Evolutionary conservation across 148 eudicot species (phyloP).

Genomic region (Amaranthus palmeri): DNA sequence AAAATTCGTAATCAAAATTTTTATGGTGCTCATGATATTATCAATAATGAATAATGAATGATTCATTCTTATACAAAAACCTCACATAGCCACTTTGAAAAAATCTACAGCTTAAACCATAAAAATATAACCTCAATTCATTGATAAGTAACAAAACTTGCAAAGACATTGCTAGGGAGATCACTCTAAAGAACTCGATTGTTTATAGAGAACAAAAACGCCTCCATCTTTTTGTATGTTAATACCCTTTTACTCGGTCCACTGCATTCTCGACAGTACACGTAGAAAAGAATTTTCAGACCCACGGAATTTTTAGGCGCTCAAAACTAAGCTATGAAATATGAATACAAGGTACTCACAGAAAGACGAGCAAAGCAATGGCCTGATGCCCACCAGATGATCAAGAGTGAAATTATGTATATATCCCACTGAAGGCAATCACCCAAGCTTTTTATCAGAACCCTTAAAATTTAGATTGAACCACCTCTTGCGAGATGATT

Average conservation of each 20-base stretch:
- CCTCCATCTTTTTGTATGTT: neutral
- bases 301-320: neutral
- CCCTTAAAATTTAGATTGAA: constrained; percentile 78
- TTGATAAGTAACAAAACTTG: constrained; percentile 3
- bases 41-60: neutral
- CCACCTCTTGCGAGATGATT: constrained; percentile 77
- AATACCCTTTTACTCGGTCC: neutral
- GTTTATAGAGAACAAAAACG: neutral
- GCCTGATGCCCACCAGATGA: constrained; percentile 2
- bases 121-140: constrained; percentile 9
- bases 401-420: neutral
- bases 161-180: constrained; percentile 1
- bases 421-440: neutral
- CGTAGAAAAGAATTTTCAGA: constrained; percentile 4
- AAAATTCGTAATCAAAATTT: constrained; percentile 1
- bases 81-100: neutral
- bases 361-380: neutral
- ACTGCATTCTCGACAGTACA: neutral
- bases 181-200: neutral
- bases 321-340: neutral
- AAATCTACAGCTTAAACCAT: constrained; percentile 18
- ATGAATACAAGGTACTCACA: constrained; percentile 4
- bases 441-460: constrained; percentile 56
- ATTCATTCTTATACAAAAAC: constrained; percentile 15
- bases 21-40: neutral